Conservation (phyloP, 139 green algal species). For the Closterium sp. region DNA sequence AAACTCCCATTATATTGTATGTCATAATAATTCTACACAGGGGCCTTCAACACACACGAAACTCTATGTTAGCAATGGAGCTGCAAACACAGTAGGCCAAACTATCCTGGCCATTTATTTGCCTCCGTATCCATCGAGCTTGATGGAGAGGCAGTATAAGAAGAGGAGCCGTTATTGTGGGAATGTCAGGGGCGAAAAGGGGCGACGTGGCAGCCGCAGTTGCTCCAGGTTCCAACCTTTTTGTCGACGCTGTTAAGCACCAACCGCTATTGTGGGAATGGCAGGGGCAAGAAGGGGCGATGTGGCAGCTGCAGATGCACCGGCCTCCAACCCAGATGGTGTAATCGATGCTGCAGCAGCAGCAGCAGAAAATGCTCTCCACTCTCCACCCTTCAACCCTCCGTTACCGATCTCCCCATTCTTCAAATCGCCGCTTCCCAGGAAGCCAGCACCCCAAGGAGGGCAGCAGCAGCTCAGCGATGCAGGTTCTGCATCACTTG, state of each 20-base stretch:
- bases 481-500: neutral
- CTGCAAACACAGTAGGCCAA: neutral
- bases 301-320: neutral
- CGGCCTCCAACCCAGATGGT: neutral
- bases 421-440: neutral
- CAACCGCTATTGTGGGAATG: neutral
- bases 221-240: too few relatives aligned
- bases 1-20: too few relatives aligned
- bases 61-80: neutral
- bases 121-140: neutral
- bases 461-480: neutral
- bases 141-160: neutral
- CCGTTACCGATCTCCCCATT: neutral
- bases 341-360: neutral
- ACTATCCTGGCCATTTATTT: neutral
- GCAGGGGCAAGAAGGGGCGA: neutral
- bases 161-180: neutral
- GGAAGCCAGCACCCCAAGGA: neutral
- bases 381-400: neutral
- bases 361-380: neutral
- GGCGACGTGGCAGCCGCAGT: too few relatives aligned
- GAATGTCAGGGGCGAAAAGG: too few relatives aligned
- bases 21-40: too few relatives aligned
- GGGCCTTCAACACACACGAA: too few relatives aligned
- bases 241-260: too few relatives aligned